Percentiles rank a stretch among this genome's conserved stretches.
Conservation (phyloP, 2,329 filamentous ascomycete species). For the Cladosporium sp. region DNA sequence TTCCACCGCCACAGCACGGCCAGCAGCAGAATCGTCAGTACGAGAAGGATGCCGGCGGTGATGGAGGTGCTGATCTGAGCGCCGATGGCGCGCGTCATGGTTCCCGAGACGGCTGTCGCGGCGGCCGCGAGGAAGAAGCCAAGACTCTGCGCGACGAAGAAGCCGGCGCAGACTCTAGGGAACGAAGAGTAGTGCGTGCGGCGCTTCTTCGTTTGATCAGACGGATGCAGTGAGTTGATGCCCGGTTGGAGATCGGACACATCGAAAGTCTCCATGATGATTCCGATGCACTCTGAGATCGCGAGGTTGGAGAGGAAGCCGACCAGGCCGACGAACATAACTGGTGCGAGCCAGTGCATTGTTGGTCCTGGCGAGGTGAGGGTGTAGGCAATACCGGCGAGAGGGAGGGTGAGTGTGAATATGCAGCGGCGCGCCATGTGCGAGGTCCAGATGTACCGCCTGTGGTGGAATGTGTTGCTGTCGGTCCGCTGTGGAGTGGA, state of each 20-base stretch:
- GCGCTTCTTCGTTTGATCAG: constrained; percentile 35
- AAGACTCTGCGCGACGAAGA: constrained; percentile 63
- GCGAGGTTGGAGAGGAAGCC: constrained; percentile 68
- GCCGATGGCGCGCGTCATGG: constrained; percentile 58
- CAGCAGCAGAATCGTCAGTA: constrained; percentile 58
- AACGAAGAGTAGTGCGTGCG: constrained; percentile 70
- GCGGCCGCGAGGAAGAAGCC: constrained; percentile 64
- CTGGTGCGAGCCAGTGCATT: constrained; percentile 42
- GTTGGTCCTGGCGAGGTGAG: constrained; percentile 56
- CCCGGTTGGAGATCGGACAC: constrained; percentile 71
- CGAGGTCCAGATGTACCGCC: constrained; percentile 61
- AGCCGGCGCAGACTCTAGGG: constrained; percentile 64
- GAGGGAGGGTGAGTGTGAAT: constrained; percentile 61
- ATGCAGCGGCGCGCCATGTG: constrained; percentile 63
- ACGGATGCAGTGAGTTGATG: constrained; percentile 49
- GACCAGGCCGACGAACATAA: constrained; percentile 58
- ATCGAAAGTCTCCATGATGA: constrained; percentile 77
- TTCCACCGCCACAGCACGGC: constrained; percentile 59
- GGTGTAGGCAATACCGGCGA: constrained; percentile 62
- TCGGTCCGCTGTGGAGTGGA: constrained; percentile 55
- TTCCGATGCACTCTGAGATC: constrained; percentile 67
- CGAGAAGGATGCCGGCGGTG: constrained; percentile 60
- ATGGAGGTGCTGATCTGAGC: constrained; percentile 63
- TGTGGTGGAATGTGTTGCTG: constrained; percentile 61
- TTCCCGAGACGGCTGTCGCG: constrained; percentile 63